These are phyloP conservation scores for Penicillium paradoxum DNA, from an alignment of 495 filamentous ascomycete species.

Conservation along the genomic window DNA sequence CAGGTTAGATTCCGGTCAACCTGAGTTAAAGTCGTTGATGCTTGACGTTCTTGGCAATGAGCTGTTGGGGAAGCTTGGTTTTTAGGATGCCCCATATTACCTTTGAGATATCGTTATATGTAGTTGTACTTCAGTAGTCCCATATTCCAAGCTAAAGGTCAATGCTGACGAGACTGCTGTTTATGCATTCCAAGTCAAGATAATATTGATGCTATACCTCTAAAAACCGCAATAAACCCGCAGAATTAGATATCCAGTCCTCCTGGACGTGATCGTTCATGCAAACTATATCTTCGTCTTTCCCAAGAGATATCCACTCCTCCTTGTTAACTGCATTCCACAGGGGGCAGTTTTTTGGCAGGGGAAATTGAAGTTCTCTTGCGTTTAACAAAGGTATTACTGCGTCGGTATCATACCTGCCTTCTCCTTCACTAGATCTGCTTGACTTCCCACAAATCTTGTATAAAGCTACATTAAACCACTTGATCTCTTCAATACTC, in stretches of 20 bases:
- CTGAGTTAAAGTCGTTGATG: neutral
- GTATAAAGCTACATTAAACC: constrained; percentile 27
- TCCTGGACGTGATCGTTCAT: constrained; percentile 4
- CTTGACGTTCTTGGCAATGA: neutral
- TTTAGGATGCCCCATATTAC: too few relatives aligned
- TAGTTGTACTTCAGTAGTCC: too few relatives aligned
- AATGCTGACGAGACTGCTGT: too few relatives aligned
- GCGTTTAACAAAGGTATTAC: constrained; percentile 2
- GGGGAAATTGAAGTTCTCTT: constrained; percentile 26
- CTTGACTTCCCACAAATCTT: constrained; percentile 15
- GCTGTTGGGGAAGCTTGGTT: too few relatives aligned
- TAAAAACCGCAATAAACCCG: constrained; percentile 1
- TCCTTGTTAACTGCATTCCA: constrained; percentile 18
- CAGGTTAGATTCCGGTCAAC: neutral
- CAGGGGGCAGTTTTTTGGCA: constrained; percentile 17
- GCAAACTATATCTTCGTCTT: neutral
- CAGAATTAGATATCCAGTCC: constrained; percentile 24
- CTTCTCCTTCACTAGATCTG: neutral
- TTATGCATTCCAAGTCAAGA: too few relatives aligned
- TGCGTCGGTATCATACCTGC: neutral
- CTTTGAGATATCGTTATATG: too few relatives aligned
- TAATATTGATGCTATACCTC: neutral
- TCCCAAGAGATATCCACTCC: constrained; percentile 16
- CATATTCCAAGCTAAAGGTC: too few relatives aligned
- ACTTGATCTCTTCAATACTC: constrained; percentile 28